phyloP scores from a whole-genome alignment of 352 stramenopile genomes.

The Pythium brassicae region DNA sequence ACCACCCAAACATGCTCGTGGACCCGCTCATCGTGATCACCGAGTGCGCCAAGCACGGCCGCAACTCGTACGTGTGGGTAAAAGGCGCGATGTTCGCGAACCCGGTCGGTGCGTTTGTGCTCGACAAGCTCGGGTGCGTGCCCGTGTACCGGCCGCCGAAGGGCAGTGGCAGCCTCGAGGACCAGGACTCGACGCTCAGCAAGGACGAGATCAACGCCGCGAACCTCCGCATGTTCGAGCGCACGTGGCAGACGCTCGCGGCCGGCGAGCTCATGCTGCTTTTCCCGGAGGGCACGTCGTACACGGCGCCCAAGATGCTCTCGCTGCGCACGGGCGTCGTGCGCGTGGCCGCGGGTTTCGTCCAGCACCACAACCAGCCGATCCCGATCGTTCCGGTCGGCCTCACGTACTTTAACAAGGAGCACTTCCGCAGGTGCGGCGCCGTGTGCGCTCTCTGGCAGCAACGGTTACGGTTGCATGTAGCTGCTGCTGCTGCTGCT shows the following conservation, averaged over 20 bases:
- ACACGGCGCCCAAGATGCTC: constrained; percentile 78
- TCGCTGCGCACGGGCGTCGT: constrained; percentile 67
- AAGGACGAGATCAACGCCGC: constrained; percentile 54
- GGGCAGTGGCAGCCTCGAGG: constrained; percentile 35
- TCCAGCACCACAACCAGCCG: constrained; percentile 56
- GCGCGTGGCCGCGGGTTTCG: constrained; percentile 68
- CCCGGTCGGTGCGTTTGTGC: constrained; percentile 29
- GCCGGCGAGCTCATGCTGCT: constrained; percentile 69
- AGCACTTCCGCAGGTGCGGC: constrained; percentile 52
- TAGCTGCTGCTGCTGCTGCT: not conserved
- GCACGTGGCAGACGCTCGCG: constrained; percentile 58
- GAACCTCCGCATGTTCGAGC: constrained; percentile 71
- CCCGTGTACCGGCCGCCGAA: constrained; percentile 62
- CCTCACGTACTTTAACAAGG: constrained; percentile 84
- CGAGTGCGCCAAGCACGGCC: constrained; percentile 46
- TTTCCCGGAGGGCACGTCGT: constrained; percentile 78
- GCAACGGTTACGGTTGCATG: not conserved
- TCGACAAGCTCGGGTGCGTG: constrained; percentile 52
- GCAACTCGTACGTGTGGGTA: constrained; percentile 64
- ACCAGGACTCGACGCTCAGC: constrained; percentile 63
- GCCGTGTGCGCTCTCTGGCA: not conserved
- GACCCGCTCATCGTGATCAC: constrained; percentile 74
- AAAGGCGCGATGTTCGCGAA: constrained; percentile 79
- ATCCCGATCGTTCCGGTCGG: constrained; percentile 70
- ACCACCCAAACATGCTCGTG: constrained; percentile 83